Evolutionary conservation across 2,329 filamentous ascomycete genomes (phyloP), one percentile per base, ranked within the genome.

Genomic region (Ophiostoma fasciatum): DNA sequence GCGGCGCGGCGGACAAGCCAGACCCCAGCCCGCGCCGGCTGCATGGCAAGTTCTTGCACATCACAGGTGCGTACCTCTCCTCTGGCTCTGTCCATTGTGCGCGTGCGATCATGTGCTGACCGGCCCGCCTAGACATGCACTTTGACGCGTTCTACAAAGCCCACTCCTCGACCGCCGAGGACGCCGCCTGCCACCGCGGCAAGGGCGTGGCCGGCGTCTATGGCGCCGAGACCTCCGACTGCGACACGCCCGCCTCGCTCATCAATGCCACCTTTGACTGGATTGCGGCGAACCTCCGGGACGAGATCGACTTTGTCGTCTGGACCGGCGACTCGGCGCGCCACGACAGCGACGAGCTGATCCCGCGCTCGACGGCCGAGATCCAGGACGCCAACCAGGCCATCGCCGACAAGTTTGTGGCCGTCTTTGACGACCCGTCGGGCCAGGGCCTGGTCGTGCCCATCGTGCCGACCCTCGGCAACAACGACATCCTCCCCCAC

Each of bases 401-500:
- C 45, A 64, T 94, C 43, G 78, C 85, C 33, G 60, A 75, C 48
- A 83, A 83, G 54, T 83, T 96, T 55, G 59, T 69, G 31, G 71
- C 85, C 15, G 66, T 81, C 9, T 94, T 94, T 26, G 62, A 68
- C 28, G 62, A 71, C 45, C 63, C 40, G 54, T 63, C 36, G 51
- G 60, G 42, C 64, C 63, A 71, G 36, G 71, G 73, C 39, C 68
- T 85, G 40, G 57, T 66, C 11, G 69, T 96, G 4, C 88, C 90
- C 4, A 73, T 96, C 21, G 67, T 98, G 15, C 87, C 90, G 0
- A 94, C 78, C 0, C 78, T 94, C 47, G 90, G 90, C 42, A 98
- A 98, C 61, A 98, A 98, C 57, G 90, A 98, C 51, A 87, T 98
- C 40, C 73, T 94, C 41, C 90, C 90, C 2, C 90, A 98, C 60